Conservation (phyloP, 106 monocot species). For the Phalaenopsis equestris region DNA sequence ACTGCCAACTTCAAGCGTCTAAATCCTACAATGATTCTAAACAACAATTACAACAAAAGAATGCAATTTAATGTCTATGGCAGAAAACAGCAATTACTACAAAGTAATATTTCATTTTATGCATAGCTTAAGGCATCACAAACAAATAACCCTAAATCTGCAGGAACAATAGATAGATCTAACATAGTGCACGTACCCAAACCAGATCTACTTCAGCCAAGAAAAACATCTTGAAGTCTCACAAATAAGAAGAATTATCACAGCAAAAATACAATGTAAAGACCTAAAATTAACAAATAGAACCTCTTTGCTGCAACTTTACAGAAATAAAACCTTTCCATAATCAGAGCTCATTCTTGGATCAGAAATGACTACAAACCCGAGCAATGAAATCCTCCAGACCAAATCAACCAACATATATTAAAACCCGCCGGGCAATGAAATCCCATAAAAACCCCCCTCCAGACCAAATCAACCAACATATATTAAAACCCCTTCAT, state of each 20-base stretch:
- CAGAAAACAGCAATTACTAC: too few species aligned
- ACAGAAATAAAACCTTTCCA: neutral
- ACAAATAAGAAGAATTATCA: neutral
- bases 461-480: slow-evolving; percentile 1
- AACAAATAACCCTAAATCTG: neutral
- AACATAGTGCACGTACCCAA: neutral
- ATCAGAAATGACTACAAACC: neutral
- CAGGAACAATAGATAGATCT: neutral
- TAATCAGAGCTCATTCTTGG: neutral
- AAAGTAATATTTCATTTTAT: too few species aligned
- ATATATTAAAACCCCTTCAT: neutral
- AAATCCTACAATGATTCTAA: neutral
- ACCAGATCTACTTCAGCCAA: neutral
- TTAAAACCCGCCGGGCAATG: neutral
- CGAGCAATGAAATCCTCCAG: neutral
- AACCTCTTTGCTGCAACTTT: neutral
- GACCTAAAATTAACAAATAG: neutral
- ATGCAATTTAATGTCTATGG: too few species aligned
- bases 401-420: too few species aligned
- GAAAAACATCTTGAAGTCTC: neutral
- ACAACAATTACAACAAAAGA: neutral
- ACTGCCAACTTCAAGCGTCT: too few species aligned
- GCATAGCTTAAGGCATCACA: neutral
- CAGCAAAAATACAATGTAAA: neutral
- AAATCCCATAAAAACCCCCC: neutral